These are phyloP conservation scores for Gossypium longicalyx DNA, from an alignment of 345 rosid species.

Conservation along the genomic window DNA sequence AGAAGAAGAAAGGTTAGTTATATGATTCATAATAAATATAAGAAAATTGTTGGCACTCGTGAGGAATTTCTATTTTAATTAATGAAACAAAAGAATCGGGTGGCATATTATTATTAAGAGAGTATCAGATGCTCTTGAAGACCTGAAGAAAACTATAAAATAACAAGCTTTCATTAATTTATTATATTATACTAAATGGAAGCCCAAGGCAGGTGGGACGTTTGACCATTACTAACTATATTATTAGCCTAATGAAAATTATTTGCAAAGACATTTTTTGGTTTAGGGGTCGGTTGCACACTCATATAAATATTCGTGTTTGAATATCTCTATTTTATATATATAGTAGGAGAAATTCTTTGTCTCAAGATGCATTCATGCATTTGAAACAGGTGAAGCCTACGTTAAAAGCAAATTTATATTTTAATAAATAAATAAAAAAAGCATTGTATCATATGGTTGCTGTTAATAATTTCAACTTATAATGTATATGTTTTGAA, in stretches of 20 bases:
- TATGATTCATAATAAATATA: neutral
- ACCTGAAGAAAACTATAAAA: neutral
- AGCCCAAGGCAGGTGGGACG: neutral
- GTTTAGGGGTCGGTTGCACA: neutral
- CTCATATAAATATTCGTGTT: neutral
- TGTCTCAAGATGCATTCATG: neutral
- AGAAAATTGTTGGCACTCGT: neutral
- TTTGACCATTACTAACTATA: neutral
- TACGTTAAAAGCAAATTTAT: neutral
- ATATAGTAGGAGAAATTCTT: neutral
- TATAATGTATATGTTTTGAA: neutral
- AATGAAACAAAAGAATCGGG: neutral
- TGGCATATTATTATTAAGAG: neutral
- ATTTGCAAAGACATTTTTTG: neutral
- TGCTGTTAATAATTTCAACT: neutral
- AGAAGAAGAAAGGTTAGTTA: neutral
- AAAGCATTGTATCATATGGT: neutral
- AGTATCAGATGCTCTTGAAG: constrained; percentile 6
- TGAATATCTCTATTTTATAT: neutral
- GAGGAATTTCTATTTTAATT: neutral
- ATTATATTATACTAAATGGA: neutral
- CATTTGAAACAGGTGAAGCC: neutral
- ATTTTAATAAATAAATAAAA: too few relatives aligned
- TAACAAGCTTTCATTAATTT: neutral
- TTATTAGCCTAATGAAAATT: too few relatives aligned